Conservation (phyloP, 495 filamentous ascomycete species). For the Penicillium lagena region DNA sequence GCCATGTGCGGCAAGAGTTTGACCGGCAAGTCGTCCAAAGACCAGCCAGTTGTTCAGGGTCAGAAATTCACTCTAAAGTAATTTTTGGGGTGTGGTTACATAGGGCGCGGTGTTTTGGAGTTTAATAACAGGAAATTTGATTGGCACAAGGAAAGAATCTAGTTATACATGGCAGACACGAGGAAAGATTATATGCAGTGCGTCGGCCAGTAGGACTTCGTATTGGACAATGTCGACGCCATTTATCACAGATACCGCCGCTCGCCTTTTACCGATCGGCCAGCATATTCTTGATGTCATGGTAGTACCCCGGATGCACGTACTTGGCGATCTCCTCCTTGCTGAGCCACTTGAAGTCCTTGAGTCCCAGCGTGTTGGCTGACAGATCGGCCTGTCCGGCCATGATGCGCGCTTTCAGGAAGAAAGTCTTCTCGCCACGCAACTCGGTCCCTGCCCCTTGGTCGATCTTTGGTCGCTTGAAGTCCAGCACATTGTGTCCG, state of each 20-base stretch:
- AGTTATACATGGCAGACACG: constrained; percentile 43
- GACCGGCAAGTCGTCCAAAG: constrained; percentile 38
- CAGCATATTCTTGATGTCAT: constrained; percentile 72
- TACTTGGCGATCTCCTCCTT: constrained; percentile 74
- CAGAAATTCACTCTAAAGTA: constrained; percentile 63
- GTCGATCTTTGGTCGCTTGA: constrained; percentile 27
- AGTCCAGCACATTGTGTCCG: constrained; percentile 61
- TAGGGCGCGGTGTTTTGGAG: constrained; percentile 18
- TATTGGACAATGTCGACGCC: not conserved
- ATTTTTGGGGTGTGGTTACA: constrained; percentile 10
- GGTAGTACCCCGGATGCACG: constrained; percentile 61
- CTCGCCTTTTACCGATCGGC: constrained; percentile 51
- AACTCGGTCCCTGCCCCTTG: constrained; percentile 25
- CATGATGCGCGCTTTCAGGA: constrained; percentile 93
- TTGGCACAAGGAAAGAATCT: constrained; percentile 27
- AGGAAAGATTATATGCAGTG: constrained; percentile 35
- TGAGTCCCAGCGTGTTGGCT: constrained; percentile 61
- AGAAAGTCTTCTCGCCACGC: constrained; percentile 79
- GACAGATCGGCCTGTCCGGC: constrained; percentile 84
- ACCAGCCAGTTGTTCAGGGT: constrained; percentile 51
- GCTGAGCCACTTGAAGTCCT: constrained; percentile 87
- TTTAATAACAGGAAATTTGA: constrained; percentile 12
- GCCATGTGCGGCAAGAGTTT: constrained; percentile 59
- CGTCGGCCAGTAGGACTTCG: constrained; percentile 8
- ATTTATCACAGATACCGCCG: constrained; percentile 1